Evolutionary conservation across 495 filamentous ascomycete species (phyloP), one percentile per base, ranked within the genome.

Genomic region (Amphirosellinia nigrospora): DNA sequence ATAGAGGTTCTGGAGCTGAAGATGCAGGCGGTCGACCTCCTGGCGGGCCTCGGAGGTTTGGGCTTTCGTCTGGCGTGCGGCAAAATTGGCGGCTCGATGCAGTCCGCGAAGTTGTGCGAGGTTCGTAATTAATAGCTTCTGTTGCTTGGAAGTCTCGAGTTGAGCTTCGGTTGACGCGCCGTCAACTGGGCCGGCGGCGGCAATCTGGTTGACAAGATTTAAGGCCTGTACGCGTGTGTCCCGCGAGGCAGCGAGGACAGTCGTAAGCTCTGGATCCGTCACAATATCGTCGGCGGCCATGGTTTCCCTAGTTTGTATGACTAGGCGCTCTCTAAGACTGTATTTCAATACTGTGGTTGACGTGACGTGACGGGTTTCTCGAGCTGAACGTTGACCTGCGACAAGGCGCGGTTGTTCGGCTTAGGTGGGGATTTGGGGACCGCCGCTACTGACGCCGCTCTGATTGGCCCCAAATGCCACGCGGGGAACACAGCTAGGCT

Each of bases 1-100:
- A 80, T 96, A 95, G 30, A 99, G 84, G 78, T 99, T 99, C 79
- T 98, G 94, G 34, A 98, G 84, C 77, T 96, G 91, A 23, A 99
- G 87, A 82, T 98, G 94, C 68, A 98, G 84, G 63, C 89, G 87
- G 76, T 99, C 96, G 64, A 98, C 93, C 79, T 97, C 94, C 77
- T 93, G 91, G 30, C 95, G 89, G 38, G 90, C 92, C 77, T 97
- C 93, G 36, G 92, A 91, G 10, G 96, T 98, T 73, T 87, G 83
- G 62, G 90, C 87, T 77, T 98, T 99, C 41, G 94, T 97, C 66
- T 94, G 88, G 67, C 96, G 89, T 43, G 95, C 92, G 21, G 87
- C 85, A 65, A 97, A 86, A 72, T 93, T 87, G 13, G 94, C 93
- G 70, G 91, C 84, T 10, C 96, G 91, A 77, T 97, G 94, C 50